A percentile compares a stretch with the other conserved stretches of the same genome.
phyloP scores from a whole-genome alignment of 176 grass and related monocot genomes.

The Ananas comosus region DNA sequence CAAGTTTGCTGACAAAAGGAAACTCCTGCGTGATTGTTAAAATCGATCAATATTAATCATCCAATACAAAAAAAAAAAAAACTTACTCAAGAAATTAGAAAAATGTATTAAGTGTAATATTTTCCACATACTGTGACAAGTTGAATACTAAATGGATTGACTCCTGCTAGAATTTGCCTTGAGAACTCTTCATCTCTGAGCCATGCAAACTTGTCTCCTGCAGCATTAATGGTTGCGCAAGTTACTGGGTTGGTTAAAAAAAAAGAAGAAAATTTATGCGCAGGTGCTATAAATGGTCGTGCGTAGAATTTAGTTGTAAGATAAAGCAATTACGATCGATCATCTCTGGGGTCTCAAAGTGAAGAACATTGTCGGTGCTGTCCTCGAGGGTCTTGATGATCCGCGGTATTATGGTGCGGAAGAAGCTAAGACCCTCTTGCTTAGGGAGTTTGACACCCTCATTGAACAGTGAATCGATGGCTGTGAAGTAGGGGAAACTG shows the following conservation, averaged over 20 bases:
- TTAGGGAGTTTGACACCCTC: constrained; percentile 46
- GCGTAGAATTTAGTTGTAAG: neutral
- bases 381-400: constrained; percentile 39
- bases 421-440: neutral
- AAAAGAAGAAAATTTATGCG: neutral
- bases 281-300: neutral
- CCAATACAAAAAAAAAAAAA: neutral
- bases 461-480: constrained; percentile 62
- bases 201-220: constrained; percentile 83
- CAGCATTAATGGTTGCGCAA: neutral
- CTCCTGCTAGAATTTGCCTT: constrained; percentile 55
- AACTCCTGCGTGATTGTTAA: constrained; percentile 37
- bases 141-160: constrained; percentile 57
- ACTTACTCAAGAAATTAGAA: no score
- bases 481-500: constrained; percentile 62
- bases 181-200: constrained; percentile 75
- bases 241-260: no score
- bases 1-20: constrained; percentile 70
- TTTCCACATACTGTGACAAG: constrained; percentile 39
- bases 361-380: constrained; percentile 51
- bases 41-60: neutral
- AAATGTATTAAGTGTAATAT: no score
- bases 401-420: constrained; percentile 38
- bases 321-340: constrained; percentile 34
- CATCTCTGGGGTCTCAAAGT: constrained; percentile 70